Evolutionary conservation across 1,284 basidiomycete genomes (phyloP).

Genomic region (Papiliotrema fonsecae): DNA sequence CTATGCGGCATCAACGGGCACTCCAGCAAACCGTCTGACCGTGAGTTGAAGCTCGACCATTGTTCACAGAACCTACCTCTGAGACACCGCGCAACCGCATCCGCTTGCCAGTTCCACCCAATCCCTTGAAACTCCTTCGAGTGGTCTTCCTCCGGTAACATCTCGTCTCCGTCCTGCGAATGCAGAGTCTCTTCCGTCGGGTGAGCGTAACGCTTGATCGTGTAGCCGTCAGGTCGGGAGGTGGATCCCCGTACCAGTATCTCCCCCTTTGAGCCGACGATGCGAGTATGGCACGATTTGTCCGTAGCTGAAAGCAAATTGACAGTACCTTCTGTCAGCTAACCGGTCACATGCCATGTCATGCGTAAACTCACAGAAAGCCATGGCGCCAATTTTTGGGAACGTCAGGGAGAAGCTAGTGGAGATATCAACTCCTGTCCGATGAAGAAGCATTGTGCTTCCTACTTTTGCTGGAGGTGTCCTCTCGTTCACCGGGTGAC

Average conservation of each 20-base stretch:
- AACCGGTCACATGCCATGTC: not conserved
- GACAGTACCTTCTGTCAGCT: constrained; percentile 12
- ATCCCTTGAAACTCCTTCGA: constrained; percentile 30
- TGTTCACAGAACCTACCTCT: constrained; percentile 10
- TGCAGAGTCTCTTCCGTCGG: constrained; percentile 6
- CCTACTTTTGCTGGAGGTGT: constrained; percentile 29
- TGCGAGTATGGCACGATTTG: constrained; percentile 16
- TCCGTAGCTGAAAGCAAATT: constrained; percentile 17
- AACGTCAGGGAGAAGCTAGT: constrained; percentile 41
- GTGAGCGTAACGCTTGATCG: constrained; percentile 10
- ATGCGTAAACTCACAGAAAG: constrained; percentile 19
- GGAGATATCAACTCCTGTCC: constrained; percentile 42
- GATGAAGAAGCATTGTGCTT: constrained; percentile 34
- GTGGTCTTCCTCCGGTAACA: constrained; percentile 20
- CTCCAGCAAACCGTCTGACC: constrained; percentile 33
- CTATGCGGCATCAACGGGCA: constrained; percentile 34
- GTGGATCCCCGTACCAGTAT: constrained; percentile 23
- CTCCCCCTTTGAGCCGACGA: constrained; percentile 38
- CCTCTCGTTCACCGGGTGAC: constrained; percentile 34
- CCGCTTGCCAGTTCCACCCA: constrained; percentile 47
- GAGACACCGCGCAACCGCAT: constrained; percentile 46
- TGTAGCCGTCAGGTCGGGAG: constrained; percentile 21
- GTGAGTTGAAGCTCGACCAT: no score
- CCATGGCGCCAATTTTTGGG: constrained; percentile 38
- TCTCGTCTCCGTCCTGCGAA: constrained; percentile 1